Percentiles rank a stretch among this genome's conserved stretches.
Evolutionary conservation across 495 filamentous ascomycete genomes (phyloP).

Genomic region (Cladorrhinum samala): DNA sequence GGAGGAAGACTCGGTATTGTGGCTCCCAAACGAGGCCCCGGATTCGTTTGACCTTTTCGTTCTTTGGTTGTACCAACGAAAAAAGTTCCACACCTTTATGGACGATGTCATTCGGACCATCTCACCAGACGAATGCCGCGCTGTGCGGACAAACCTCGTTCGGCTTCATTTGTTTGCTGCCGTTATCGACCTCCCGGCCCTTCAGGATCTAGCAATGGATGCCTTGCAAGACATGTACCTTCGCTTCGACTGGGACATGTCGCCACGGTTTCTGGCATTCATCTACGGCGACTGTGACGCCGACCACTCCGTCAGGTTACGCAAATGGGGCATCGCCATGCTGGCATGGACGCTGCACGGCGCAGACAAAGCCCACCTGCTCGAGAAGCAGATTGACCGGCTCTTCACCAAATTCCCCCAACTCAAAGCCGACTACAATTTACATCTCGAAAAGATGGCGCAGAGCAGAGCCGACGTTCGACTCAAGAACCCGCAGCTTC

Average conservation of each 20-base stretch:
- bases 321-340: conserved; percentile 46
- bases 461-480: conserved; percentile 36
- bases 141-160: conserved; percentile 33
- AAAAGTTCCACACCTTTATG: conserved; percentile 32
- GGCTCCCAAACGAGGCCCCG: conserved; percentile 36
- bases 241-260: conserved; percentile 44
- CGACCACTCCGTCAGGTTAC: conserved; percentile 34
- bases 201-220: conserved; percentile 45
- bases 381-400: conserved; percentile 25
- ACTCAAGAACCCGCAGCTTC: conserved; percentile 45
- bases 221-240: conserved; percentile 45
- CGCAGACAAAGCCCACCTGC: conserved; percentile 11
- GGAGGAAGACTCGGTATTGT: conserved; percentile 25
- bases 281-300: conserved; percentile 41
- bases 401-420: conserved; percentile 33
- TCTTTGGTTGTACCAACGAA: conserved; percentile 38
- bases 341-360: conserved; percentile 38
- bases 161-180: conserved; percentile 44
- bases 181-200: conserved; percentile 30
- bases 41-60: conserved; percentile 44
- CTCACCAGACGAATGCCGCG: conserved; percentile 19
- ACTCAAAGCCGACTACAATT: conserved; percentile 36
- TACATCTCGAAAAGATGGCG: conserved; percentile 38
- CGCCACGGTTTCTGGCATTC: conserved; percentile 35
- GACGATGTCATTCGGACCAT: conserved; percentile 28